Evolutionary conservation across 306 rosid genomes (phyloP).

Genomic region (Dryas octopetala): DNA sequence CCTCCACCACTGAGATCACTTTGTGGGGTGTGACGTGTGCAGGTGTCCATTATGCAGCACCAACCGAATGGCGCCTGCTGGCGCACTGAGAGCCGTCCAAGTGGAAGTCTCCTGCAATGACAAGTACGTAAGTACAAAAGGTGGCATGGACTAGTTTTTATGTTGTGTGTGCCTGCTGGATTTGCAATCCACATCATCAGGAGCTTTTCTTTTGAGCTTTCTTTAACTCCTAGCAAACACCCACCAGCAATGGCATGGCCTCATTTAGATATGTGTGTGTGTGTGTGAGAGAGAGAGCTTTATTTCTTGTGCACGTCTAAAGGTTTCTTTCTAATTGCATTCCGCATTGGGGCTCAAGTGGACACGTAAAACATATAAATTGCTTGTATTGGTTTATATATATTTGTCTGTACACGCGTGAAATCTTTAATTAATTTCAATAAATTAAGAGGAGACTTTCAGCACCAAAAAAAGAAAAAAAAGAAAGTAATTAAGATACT

Average conservation of each 20-base stretch:
- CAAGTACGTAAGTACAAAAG: slow-evolving; percentile 21
- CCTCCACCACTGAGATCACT: background rate
- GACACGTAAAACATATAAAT: background rate
- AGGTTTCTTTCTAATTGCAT: slow-evolving; percentile 8
- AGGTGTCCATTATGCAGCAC: slow-evolving; percentile 16
- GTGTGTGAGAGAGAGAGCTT: background rate
- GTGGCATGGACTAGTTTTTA: background rate
- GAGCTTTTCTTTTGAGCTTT: slow-evolving; percentile 6
- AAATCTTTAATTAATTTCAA: background rate
- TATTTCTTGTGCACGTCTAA: background rate
- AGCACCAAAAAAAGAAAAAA: too few relatives aligned
- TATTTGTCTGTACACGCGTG: slow-evolving; percentile 1
- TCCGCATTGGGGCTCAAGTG: background rate
- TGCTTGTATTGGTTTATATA: background rate
- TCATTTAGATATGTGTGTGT: background rate
- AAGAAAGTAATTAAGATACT: too few relatives aligned
- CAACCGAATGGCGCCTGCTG: slow-evolving; percentile 11
- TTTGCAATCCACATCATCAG: slow-evolving; percentile 35
- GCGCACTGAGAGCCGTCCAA: background rate
- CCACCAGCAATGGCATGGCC: background rate
- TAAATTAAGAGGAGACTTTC: background rate
- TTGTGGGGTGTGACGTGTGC: slow-evolving; percentile 25
- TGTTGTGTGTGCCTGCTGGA: background rate
- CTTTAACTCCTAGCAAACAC: background rate
- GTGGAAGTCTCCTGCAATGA: slow-evolving; percentile 14